Conservation (phyloP, 1,284 basidiomycete genomes). For the Moniliophthora roreri region DNA sequence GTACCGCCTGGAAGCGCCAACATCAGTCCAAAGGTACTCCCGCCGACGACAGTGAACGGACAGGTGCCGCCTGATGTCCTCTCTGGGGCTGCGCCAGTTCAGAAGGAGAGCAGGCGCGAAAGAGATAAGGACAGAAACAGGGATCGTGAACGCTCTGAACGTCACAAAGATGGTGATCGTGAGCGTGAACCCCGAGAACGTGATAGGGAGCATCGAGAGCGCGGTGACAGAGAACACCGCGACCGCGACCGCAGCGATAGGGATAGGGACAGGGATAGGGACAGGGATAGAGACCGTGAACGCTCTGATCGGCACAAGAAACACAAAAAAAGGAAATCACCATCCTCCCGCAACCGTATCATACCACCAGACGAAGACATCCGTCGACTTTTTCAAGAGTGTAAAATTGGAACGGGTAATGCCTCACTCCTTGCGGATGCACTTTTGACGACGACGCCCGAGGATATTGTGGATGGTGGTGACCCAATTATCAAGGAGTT, state of each 20-base stretch:
- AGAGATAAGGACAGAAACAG: not conserved
- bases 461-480: slow-evolving; percentile 45
- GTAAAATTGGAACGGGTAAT: slow-evolving; percentile 72
- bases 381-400: slow-evolving; percentile 74
- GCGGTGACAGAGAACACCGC: not conserved
- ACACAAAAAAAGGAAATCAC: slow-evolving; percentile 37
- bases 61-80: not conserved
- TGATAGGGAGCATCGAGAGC: slow-evolving; percentile 7
- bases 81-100: not conserved
- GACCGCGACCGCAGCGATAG: not conserved
- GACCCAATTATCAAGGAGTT: slow-evolving; percentile 73
- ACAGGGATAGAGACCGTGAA: slow-evolving; percentile 1
- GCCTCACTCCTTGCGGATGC: slow-evolving; percentile 66
- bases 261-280: not conserved
- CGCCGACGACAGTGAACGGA: not conserved
- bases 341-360: slow-evolving; percentile 53
- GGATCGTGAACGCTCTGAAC: slow-evolving; percentile 3
- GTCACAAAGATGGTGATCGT: not conserved
- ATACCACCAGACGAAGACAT: slow-evolving; percentile 79
- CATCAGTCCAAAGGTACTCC: not conserved
- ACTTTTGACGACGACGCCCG: slow-evolving; percentile 61
- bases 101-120: slow-evolving; percentile 6
- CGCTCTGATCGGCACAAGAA: slow-evolving; percentile 19
- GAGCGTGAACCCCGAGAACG: slow-evolving; percentile 7
- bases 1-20: no score